phyloP scores from a whole-genome alignment of 2,329 filamentous ascomycete species.

The Aureobasidium sp. region DNA sequence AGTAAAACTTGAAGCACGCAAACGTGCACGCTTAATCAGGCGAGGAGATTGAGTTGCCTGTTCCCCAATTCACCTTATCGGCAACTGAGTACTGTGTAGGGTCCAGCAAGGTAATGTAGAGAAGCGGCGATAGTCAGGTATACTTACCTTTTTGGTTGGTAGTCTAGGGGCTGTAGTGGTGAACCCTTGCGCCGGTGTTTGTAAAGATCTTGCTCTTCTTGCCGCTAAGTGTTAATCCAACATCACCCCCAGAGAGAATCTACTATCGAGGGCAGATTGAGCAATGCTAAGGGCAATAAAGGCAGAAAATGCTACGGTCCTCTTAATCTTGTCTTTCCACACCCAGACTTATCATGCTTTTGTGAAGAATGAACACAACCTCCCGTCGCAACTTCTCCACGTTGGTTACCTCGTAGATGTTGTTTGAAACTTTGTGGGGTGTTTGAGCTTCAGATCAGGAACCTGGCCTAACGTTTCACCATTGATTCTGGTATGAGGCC shows the following conservation, averaged over 20 bases:
- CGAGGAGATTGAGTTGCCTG: not conserved
- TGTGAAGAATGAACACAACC: no score
- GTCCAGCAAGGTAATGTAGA: not conserved
- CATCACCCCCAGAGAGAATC: no score
- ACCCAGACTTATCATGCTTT: no score
- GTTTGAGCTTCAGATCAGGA: not conserved
- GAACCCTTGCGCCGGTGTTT: not conserved
- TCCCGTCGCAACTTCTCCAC: not conserved
- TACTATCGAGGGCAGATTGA: no score
- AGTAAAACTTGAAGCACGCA: not conserved
- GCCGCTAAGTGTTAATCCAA: not conserved
- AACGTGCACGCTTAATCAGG: constrained; percentile 6
- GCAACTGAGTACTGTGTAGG: not conserved
- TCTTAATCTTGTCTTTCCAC: no score
- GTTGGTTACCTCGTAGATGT: not conserved
- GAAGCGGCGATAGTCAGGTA: not conserved
- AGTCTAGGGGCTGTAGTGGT: not conserved
- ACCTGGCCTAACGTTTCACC: not conserved
- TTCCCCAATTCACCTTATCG: not conserved
- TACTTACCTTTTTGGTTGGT: not conserved
- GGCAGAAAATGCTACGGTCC: no score
- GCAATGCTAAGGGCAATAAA: no score
- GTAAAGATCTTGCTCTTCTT: not conserved
- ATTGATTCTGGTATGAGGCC: not conserved
- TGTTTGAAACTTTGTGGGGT: constrained; percentile 4